Evolutionary conservation across 768 basidiomycete species (phyloP), one percentile per base, ranked within the genome.

Genomic region (Xanthoconium purpureum): DNA sequence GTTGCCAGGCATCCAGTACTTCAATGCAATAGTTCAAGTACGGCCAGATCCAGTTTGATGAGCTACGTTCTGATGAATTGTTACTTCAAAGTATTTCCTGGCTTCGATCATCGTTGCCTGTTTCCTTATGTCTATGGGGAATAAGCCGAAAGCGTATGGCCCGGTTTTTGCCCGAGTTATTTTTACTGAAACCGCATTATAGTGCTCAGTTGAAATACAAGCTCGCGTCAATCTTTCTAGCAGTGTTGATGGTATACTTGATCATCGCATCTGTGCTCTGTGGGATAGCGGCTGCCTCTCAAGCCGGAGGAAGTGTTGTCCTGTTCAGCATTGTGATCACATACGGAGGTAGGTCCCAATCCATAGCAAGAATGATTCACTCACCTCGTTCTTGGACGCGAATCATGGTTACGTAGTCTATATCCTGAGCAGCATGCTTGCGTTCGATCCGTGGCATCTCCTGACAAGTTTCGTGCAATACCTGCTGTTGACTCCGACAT

Each of bases 371-470:
- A 39, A 14, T 28, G 35, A 29, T 39, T 46, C 6, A 11, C 45
- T 55, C 40, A 59, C 47, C 53, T 10, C 20, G 18, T 15, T 30
- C 24, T 18, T 32, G 54, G 42, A 55, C 39, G 47, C n/a, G 49
- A 17, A 64, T 30, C 14, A 39, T 29, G 18, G 50, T 1, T 28
- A 29, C 46, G n/a, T 52, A 87, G 87, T 90, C 38, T 97, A 91
- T 71, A 76, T 88, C 6, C 75, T 88, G 36, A 82, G 89, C 43
- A 88, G 88, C 58, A 61, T 97, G 38, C 74, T 98, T 39, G 91
- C 93, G 0, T 82, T 95, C 55, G 97, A 99, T 71, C 95, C 97
- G 5, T 95, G 93, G 92, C 96, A 98, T 73, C 85, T 98, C 77
- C 47, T 97, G 60, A 98, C 95, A 10, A 94, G 91, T 64, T 94